Percentiles rank a stretch among this genome's conserved stretches.
phyloP scores from a whole-genome alignment of 1,284 basidiomycete genomes.

The Ceratobasidium sp. region DNA sequence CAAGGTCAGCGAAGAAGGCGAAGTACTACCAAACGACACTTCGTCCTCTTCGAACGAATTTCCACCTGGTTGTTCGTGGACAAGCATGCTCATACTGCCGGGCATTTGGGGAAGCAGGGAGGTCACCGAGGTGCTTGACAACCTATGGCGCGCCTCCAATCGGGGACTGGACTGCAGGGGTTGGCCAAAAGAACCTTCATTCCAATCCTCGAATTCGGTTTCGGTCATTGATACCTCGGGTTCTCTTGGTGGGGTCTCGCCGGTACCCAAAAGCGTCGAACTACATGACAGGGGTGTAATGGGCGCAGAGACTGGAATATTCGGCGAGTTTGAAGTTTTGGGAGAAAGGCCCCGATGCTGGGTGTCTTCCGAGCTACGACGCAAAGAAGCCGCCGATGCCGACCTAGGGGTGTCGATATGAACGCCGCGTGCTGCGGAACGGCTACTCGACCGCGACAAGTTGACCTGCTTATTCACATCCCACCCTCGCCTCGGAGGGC shows the following conservation, averaged over 20 bases:
- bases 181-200: background rate
- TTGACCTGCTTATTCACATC: background rate
- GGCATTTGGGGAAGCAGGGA: conserved; percentile 28
- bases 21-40: conserved; percentile 6
- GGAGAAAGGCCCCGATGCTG: background rate
- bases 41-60: conserved; percentile 15
- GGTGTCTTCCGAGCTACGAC: background rate
- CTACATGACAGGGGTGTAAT: background rate
- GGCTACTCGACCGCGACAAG: background rate
- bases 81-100: conserved; percentile 28
- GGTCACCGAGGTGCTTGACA: conserved; percentile 1
- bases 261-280: background rate
- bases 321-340: background rate
- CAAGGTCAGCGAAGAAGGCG: conserved; percentile 18
- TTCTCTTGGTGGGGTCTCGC: background rate
- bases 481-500: background rate
- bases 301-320: background rate
- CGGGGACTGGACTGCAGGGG: background rate
- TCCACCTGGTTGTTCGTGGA: conserved; percentile 28
- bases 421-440: background rate
- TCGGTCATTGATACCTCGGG: background rate
- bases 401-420: background rate
- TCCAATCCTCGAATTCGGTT: conserved; percentile 11
- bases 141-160: background rate
- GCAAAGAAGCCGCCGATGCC: background rate